Percentiles rank a stretch among this genome's conserved stretches.
phyloP scores from a whole-genome alignment of 352 stramenopile genomes.

The Saprolegnia diclina region DNA sequence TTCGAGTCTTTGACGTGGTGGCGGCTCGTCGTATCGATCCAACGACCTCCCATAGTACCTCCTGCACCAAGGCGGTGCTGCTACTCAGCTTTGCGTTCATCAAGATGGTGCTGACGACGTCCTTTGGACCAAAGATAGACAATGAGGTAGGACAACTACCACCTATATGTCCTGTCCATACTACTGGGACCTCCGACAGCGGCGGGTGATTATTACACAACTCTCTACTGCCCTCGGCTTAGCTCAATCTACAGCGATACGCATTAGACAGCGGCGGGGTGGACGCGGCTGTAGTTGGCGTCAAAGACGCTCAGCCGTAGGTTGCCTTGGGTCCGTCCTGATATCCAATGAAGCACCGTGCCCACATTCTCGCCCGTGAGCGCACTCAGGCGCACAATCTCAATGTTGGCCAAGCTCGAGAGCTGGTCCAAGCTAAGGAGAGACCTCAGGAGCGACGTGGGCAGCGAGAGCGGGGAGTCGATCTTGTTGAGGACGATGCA shows the following conservation, averaged over 20 bases:
- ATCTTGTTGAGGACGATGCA: slow-evolving; percentile 68
- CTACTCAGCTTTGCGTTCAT: no score
- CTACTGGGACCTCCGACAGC: no score
- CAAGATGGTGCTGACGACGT: no score
- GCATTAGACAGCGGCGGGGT: slow-evolving; percentile 9
- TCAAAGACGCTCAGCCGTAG: background rate
- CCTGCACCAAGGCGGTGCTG: no score
- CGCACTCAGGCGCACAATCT: slow-evolving; percentile 57
- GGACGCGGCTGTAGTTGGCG: slow-evolving; percentile 3
- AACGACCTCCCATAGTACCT: no score
- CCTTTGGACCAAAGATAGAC: no score
- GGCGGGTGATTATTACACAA: no score
- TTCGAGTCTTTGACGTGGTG: no score
- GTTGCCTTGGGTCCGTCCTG: background rate
- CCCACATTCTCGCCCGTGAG: slow-evolving; percentile 53
- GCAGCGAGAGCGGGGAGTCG: slow-evolving; percentile 43
- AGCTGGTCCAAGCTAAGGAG: slow-evolving; percentile 55
- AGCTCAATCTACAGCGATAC: background rate
- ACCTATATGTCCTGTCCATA: no score
- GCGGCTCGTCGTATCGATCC: no score
- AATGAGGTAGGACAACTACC: no score
- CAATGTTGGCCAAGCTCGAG: slow-evolving; percentile 31
- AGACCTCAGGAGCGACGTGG: slow-evolving; percentile 43
- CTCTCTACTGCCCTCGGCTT: background rate
- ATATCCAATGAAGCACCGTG: slow-evolving; percentile 51